Evolutionary conservation across 768 basidiomycete species (phyloP).

Genomic region (Piloderma croceum): DNA sequence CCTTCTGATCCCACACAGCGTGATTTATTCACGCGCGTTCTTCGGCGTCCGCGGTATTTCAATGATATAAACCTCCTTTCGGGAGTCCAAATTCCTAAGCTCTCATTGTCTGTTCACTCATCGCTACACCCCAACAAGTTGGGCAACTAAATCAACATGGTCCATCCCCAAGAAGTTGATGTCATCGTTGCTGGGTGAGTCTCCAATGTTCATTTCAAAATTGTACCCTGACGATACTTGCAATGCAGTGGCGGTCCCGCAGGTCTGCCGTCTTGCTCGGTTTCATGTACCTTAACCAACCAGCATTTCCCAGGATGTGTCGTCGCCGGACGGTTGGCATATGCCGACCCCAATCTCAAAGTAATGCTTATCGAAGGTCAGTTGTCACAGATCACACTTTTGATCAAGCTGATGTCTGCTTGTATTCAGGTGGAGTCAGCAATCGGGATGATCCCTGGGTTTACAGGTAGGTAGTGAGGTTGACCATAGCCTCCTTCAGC

Average conservation of each 20-base stretch:
- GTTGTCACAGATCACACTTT: too few species aligned
- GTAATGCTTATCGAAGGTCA: constrained; percentile 72
- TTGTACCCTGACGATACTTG: not conserved
- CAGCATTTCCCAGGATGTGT: constrained; percentile 44
- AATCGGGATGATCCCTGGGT: constrained; percentile 75
- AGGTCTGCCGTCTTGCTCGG: not conserved
- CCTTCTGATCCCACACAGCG: too few species aligned
- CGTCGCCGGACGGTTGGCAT: constrained; percentile 63
- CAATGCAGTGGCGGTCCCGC: constrained; percentile 1
- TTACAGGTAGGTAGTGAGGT: constrained; percentile 39
- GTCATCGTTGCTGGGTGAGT: constrained; percentile 52
- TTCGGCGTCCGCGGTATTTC: too few species aligned
- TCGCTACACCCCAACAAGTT: too few species aligned
- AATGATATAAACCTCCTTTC: too few species aligned
- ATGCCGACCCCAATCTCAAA: constrained; percentile 66
- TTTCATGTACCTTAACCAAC: not conserved
- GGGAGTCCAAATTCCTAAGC: too few species aligned
- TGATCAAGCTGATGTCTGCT: too few species aligned
- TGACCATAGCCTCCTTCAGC: not conserved
- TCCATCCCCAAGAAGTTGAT: constrained; percentile 67
- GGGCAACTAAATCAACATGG: constrained; percentile 24
- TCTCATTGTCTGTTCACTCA: too few species aligned
- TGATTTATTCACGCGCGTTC: too few species aligned
- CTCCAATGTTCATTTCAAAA: not conserved
- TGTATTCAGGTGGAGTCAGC: constrained; percentile 50